phyloP scores from a whole-genome alignment of 257 asterid genomes.

The Solanum gandarillasii region DNA sequence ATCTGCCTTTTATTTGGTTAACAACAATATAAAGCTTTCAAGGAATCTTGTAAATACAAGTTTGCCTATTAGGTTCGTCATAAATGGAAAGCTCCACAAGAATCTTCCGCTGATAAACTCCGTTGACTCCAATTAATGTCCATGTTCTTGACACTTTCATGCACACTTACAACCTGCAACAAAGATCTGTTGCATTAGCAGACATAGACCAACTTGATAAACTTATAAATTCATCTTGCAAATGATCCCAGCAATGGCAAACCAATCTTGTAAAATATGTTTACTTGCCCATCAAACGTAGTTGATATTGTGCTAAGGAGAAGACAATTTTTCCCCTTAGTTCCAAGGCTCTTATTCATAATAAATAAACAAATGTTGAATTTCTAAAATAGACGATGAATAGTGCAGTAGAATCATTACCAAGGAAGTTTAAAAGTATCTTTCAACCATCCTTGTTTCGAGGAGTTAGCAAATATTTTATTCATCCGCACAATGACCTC shows the following conservation, averaged over 20 bases:
- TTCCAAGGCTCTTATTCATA: background rate
- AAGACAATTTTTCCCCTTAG: background rate
- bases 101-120: background rate
- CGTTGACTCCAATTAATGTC: background rate
- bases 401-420: constrained; percentile 20
- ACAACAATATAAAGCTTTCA: background rate
- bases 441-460: constrained; percentile 97
- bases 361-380: background rate
- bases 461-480: constrained; percentile 47
- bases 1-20: background rate
- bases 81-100: background rate
- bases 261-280: background rate
- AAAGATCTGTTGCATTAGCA: background rate
- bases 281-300: background rate
- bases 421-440: constrained; percentile 95
- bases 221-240: background rate
- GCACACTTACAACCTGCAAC: background rate
- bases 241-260: background rate
- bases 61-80: background rate
- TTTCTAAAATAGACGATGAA: background rate
- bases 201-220: background rate
- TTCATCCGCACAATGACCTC: constrained; percentile 68
- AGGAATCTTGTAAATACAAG: background rate
- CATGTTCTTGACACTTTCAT: background rate
- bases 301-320: background rate